Conservation (phyloP, 2,329 filamentous ascomycete species). For the Pseudogymnoascus sp. region DNA sequence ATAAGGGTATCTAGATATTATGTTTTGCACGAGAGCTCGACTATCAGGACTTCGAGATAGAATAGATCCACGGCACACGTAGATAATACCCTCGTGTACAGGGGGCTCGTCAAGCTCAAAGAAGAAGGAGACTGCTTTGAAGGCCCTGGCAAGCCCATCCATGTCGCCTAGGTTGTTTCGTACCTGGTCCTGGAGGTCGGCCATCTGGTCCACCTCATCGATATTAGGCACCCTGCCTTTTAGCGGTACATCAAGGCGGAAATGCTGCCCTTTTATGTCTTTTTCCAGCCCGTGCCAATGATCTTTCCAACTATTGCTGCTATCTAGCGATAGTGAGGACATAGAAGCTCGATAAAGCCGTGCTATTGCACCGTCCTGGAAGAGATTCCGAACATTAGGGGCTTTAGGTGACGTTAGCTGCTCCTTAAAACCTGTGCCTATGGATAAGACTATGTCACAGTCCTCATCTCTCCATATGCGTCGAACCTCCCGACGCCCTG, state of each 20-base stretch:
- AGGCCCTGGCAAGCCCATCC: constrained; percentile 14
- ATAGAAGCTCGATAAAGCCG: constrained; percentile 20
- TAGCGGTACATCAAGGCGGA: constrained; percentile 20
- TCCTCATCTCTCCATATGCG: constrained; percentile 15
- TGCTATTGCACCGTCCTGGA: constrained; percentile 15
- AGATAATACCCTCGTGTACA: constrained; percentile 12
- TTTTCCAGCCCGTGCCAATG: constrained; percentile 18
- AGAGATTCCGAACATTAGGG: constrained; percentile 16
- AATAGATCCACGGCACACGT: constrained; percentile 17
- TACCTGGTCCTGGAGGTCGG: constrained; percentile 16
- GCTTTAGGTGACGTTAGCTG: constrained; percentile 15
- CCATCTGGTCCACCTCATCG: constrained; percentile 18
- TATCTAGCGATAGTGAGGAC: constrained; percentile 19
- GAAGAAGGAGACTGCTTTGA: constrained; percentile 19
- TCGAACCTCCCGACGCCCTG: constrained; percentile 14
- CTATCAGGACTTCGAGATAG: constrained; percentile 18
- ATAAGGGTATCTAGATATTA: constrained; percentile 13
- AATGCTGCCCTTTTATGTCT: constrained; percentile 16
- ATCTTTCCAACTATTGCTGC: constrained; percentile 19
- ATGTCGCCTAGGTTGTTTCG: constrained; percentile 13
- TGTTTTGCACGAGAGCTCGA: constrained; percentile 12
- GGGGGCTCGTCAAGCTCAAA: constrained; percentile 11
- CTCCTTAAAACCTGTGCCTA: constrained; percentile 17
- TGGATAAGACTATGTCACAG: constrained; percentile 17
- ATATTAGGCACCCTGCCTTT: constrained; percentile 15